Base-by-base conservation (phyloP, 306 rosid genomes). In the Aeschynomene evenia region DNA sequence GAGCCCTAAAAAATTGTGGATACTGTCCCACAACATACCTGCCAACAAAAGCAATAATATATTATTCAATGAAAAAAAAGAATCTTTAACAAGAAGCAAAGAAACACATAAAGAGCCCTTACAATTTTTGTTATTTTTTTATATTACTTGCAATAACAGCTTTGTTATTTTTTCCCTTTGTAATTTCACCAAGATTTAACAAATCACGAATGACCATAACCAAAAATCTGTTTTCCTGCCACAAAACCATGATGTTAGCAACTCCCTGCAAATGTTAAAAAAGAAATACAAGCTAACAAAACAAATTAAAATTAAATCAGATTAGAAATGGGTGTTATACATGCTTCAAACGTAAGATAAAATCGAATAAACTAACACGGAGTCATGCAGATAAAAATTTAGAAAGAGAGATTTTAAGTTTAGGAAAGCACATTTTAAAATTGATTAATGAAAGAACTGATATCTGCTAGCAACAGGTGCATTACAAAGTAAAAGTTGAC, bases 11-110 rank as follows among this genome's bases (percentile, higher is more conserved):
- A 78, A 95, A 95, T 37, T 97, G 82, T n/a, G 99, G 97, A 74
- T 95, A 95, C 74, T 95, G 97, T 34, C 99, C 99, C 65, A 95
- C 97, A 56, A 95, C 97, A 70, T 95, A 95, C 99, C 99, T 91
- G 84, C 14, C 85, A 77, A 23, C 49, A 62, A 19, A 78, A 67
- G 31, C 64, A 24, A 37, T 19, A 7, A 42, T 28, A 62, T 46
- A 68, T 23, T 12, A 36, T 46, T 43, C 71, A 37, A 9, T 15
- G 31, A 23, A 29, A 70, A 61, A 48, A 16, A 2, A 13, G 20
- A 74, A 29, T 37, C 7, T 16, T 9, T 26, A 33, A 74, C 13
- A 50, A 14, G 63, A 40, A 45, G 40, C 24, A 64, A 28, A 72
- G 22, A 7, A 29, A 16, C 26, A 18, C 22, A 2, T 19, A 53